Base-by-base conservation (phyloP, 768 basidiomycete genomes). In the Serendipita indica region DNA sequence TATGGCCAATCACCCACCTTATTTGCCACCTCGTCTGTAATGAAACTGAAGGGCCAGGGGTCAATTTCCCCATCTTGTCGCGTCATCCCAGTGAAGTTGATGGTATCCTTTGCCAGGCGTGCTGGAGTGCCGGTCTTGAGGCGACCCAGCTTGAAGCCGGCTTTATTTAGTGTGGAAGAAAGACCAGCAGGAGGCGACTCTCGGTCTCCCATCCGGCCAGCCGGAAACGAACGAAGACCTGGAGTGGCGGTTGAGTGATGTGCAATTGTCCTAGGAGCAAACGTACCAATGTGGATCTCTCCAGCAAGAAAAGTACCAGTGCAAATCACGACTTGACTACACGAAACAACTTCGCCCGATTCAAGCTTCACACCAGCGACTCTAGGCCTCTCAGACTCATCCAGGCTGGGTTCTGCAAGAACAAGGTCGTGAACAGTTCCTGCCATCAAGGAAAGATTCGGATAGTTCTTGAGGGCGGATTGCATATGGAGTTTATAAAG, bases 291-390 rank as follows among this genome's bases (percentile, higher is more conserved):
- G 65, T 93, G 90, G 43, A 92, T 89, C 71, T 93, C 88, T 10
- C 88, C 91, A 2, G 85, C 84, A 25, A 94, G 76, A 67, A 94
- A 94, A 0, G 91, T 94, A 5, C 91, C 91, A 0, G 90, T 93
- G 64, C 89, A 90, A 13, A 94, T 77, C 28, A 94, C 85, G 10
- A 92, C 86, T 63, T 84, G 81, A 2, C 84, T 81, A 64, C 89
- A 93, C 16, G 72, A 71, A 28, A 93, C 81, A 16, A 82, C 66
- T 56, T 90, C 84, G 7, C 88, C 86, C 3, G 78, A 75, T 32
- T 89, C 89, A 89, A 68, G 33, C 3, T 20, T 35, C 39, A 43
- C 25, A n/a, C 34, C 30, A 16, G 60, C 7, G 39, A 32, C 59
- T 20, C 32, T 30, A 43, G 60, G 60, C 20, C 4, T 10, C 5